Conservation (phyloP, 1,284 basidiomycete genomes). For the Fomitiporia mediterranea region DNA sequence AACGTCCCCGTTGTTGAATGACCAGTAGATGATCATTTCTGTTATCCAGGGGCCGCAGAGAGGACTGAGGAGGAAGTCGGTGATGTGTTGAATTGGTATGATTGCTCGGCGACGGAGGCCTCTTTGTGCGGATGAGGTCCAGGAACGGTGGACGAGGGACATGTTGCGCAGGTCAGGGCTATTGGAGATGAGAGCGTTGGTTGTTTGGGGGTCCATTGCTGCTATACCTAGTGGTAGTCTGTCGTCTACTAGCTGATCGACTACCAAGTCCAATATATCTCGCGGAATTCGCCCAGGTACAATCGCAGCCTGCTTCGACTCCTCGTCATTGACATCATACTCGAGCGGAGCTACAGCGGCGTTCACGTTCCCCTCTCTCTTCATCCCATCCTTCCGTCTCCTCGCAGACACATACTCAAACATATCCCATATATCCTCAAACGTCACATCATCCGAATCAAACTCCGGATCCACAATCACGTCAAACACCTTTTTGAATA, state of each 20-base stretch:
- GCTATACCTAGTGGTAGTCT: background rate
- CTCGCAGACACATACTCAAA: background rate
- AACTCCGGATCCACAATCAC: background rate
- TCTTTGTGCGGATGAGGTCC: background rate
- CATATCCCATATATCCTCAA: background rate
- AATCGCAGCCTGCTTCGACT: too few relatives aligned
- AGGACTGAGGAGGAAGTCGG: background rate
- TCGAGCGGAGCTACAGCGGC: too few relatives aligned
- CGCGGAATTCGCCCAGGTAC: too few relatives aligned
- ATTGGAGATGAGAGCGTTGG: background rate
- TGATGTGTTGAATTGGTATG: background rate
- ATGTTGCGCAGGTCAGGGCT: background rate
- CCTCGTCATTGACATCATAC: too few relatives aligned
- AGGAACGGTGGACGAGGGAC: background rate
- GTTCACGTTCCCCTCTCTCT: too few relatives aligned
- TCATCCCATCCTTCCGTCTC: background rate
- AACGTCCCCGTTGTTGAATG: background rate
- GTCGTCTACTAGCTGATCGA: background rate
- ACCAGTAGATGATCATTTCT: background rate
- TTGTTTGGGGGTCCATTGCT: background rate
- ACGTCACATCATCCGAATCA: background rate
- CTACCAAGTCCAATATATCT: background rate
- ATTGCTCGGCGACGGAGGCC: background rate
- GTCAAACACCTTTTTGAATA: conserved; percentile 5
- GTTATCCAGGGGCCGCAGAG: background rate